phyloP scores from a whole-genome alignment of 1,139 yeast genomes.

The Yamadazyma dushanensis region DNA sequence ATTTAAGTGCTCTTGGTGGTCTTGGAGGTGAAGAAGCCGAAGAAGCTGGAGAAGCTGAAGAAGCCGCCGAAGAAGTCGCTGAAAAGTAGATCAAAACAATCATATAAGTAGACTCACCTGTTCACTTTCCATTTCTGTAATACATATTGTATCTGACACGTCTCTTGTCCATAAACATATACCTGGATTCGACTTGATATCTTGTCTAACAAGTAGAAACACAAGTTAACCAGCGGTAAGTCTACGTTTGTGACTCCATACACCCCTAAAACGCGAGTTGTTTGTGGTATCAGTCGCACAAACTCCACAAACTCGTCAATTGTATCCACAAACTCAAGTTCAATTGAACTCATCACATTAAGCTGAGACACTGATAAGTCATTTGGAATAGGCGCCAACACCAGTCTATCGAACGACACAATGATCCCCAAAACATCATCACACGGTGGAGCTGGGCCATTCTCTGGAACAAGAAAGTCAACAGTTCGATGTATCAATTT shows the following conservation, averaged over 20 bases:
- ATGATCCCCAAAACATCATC: too few relatives aligned
- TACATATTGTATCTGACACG: not conserved
- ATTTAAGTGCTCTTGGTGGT: conserved; percentile 14
- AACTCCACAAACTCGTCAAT: not conserved
- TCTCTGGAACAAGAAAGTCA: too few relatives aligned
- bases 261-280: not conserved
- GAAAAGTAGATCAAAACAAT: too few relatives aligned
- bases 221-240: not conserved
- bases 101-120: too few relatives aligned
- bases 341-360: not conserved
- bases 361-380: not conserved
- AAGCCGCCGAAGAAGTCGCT: conserved; percentile 5
- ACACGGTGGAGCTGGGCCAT: too few relatives aligned
- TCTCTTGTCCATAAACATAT: not conserved
- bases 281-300: not conserved
- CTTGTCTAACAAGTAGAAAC: not conserved
- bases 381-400: too few relatives aligned
- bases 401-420: too few relatives aligned
- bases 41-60: conserved; percentile 22
- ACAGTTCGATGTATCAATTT: too few relatives aligned
- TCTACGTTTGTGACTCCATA: not conserved
- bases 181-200: not conserved
- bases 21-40: conserved; percentile 34
- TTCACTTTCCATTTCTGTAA: conserved; percentile 6
- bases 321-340: not conserved